These are phyloP conservation scores for Beauveria caledonica DNA, from an alignment of 2,329 filamentous ascomycete species.

Conservation along the genomic window DNA sequence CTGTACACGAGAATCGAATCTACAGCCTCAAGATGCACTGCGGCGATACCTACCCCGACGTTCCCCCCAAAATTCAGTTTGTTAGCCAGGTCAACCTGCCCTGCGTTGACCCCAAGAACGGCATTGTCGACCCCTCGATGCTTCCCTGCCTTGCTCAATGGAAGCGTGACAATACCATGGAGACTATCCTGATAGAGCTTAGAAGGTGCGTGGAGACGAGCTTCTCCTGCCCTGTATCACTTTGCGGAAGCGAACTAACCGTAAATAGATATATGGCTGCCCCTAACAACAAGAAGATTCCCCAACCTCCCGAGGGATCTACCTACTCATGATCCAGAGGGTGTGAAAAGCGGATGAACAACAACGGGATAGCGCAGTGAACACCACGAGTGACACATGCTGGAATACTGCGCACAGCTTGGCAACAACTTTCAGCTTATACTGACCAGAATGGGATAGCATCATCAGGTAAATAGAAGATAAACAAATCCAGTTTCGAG, in stretches of 20 bases:
- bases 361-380: background rate
- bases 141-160: conserved; percentile 81
- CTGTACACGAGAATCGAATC: conserved; percentile 96
- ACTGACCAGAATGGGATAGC: background rate
- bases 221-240: background rate
- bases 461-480: background rate
- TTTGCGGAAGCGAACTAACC: background rate
- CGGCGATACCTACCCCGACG: conserved; percentile 79
- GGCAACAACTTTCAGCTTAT: background rate
- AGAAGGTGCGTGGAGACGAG: conserved; percentile 49
- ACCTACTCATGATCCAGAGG: conserved; percentile 27
- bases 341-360: background rate
- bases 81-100: conserved; percentile 94
- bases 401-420: background rate
- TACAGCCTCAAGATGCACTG: conserved; percentile 98
- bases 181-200: conserved; percentile 82
- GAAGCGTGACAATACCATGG: conserved; percentile 92
- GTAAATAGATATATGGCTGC: conserved; percentile 78
- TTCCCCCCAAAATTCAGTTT: conserved; percentile 84
- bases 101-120: conserved; percentile 74
- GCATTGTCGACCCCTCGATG: conserved; percentile 75
- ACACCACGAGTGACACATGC: background rate
- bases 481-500: background rate
- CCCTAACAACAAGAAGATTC: conserved; percentile 85
- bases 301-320: conserved; percentile 83